phyloP scores from a whole-genome alignment of 495 filamentous ascomycete genomes.

The Podospora anserina region DNA sequence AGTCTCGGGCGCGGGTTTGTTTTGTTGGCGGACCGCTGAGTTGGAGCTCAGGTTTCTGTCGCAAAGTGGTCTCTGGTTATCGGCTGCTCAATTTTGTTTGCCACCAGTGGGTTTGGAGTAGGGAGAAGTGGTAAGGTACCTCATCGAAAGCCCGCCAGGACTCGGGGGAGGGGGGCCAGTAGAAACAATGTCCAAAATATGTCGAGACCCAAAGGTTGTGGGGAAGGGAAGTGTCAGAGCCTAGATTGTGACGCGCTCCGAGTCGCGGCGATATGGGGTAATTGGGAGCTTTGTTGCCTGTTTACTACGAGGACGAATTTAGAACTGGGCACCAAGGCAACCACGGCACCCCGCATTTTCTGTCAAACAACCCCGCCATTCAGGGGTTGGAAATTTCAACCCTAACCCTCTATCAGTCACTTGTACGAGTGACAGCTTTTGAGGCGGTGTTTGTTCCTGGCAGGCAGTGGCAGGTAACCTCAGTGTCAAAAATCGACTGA shows the following conservation, averaged over 20 bases:
- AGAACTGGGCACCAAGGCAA: constrained; percentile 8
- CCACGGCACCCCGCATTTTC: constrained; percentile 4
- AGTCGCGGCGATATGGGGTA: neutral
- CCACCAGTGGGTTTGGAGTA: neutral
- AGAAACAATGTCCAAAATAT: neutral
- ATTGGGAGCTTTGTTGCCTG: neutral
- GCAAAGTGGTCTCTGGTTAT: constrained; percentile 10
- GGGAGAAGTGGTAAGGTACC: neutral
- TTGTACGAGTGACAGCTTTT: too few species aligned
- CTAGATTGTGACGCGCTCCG: neutral
- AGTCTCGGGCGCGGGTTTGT: constrained; percentile 32
- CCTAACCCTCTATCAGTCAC: too few species aligned
- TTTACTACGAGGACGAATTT: neutral
- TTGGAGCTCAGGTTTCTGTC: constrained; percentile 37
- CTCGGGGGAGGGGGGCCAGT: neutral
- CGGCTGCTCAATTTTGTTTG: constrained; percentile 6
- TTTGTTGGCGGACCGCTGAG: constrained; percentile 34
- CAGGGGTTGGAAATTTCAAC: neutral
- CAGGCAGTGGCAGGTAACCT: too few species aligned
- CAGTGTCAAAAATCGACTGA: too few species aligned
- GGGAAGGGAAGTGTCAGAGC: neutral
- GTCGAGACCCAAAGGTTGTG: neutral
- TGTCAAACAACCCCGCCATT: neutral
- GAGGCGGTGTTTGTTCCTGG: too few species aligned
- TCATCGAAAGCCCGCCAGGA: neutral